These are phyloP conservation scores for Thelonectria olida DNA, from an alignment of 2,329 filamentous ascomycete species.

Conservation along the genomic window DNA sequence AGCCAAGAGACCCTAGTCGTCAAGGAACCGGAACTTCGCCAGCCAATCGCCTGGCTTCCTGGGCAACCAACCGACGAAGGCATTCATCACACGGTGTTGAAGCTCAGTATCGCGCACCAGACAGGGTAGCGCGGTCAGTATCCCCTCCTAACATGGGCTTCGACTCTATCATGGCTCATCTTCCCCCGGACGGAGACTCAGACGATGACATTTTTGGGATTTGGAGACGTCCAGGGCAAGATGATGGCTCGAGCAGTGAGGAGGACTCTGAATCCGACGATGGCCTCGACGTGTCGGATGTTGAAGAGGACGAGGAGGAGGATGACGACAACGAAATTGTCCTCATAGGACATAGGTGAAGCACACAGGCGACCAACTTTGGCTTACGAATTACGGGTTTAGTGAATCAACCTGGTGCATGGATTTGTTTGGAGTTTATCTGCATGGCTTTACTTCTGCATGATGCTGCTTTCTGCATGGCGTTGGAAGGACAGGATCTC, in stretches of 20 bases:
- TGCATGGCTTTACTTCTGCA: not conserved
- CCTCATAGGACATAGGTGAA: slow-evolving; percentile 59
- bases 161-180: slow-evolving; percentile 38
- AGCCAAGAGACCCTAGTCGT: slow-evolving; percentile 10
- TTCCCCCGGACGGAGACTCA: slow-evolving; percentile 54
- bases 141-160: slow-evolving; percentile 48
- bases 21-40: slow-evolving; percentile 23
- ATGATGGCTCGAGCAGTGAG: slow-evolving; percentile 55
- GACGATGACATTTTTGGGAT: slow-evolving; percentile 67
- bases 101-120: slow-evolving; percentile 45
- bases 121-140: slow-evolving; percentile 56
- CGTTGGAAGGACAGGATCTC: slow-evolving; percentile 33
- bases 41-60: slow-evolving; percentile 25
- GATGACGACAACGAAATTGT: slow-evolving; percentile 61
- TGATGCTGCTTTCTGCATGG: slow-evolving; percentile 30
- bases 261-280: slow-evolving; percentile 53
- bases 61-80: slow-evolving; percentile 44
- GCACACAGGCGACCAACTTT: no score
- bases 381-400: not conserved
- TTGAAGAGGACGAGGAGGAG: slow-evolving; percentile 58
- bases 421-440: no score
- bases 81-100: slow-evolving; percentile 52
- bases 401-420: not conserved
- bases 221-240: slow-evolving; percentile 59
- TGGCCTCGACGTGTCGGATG: slow-evolving; percentile 51